phyloP scores from a whole-genome alignment of 164 flowering plant genomes.

The Echeveria elegans region DNA sequence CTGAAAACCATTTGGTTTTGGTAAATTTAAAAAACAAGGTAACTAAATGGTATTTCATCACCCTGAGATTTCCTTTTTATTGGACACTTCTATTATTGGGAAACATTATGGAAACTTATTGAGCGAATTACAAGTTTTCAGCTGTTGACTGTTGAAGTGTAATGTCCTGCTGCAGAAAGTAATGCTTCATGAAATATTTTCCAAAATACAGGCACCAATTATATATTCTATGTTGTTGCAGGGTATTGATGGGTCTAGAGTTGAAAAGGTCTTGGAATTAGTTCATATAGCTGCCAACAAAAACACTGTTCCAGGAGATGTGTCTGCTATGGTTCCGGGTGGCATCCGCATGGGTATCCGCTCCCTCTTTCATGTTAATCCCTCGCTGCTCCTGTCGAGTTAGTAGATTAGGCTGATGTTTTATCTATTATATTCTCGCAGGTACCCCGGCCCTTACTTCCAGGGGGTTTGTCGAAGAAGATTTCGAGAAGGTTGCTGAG shows the following conservation, averaged over 20 bases:
- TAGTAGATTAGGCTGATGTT: neutral
- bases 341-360: conserved; percentile 96
- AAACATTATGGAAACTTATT: neutral
- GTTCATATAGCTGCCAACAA: conserved; percentile 99
- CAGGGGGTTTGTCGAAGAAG: conserved; percentile 90
- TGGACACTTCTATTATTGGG: neutral
- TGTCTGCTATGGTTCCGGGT: conserved; percentile 98
- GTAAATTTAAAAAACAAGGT: conserved; percentile 63
- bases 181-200: neutral
- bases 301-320: conserved; percentile 80
- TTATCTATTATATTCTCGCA: conserved; percentile 21
- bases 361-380: neutral
- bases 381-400: neutral
- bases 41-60: neutral
- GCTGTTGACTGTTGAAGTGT: neutral
- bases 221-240: conserved; percentile 13
- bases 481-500: conserved; percentile 87
- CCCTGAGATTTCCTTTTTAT: neutral
- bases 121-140: neutral
- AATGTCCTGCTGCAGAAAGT: neutral
- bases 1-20: conserved; percentile 93
- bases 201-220: neutral
- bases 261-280: conserved; percentile 88
- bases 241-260: conserved; percentile 99
- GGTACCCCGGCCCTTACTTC: conserved; percentile 99